A percentile compares a stretch with the other conserved stretches of the same genome.
Conservation (phyloP, 1,284 basidiomycete genomes). For the Cerrena zonata region DNA sequence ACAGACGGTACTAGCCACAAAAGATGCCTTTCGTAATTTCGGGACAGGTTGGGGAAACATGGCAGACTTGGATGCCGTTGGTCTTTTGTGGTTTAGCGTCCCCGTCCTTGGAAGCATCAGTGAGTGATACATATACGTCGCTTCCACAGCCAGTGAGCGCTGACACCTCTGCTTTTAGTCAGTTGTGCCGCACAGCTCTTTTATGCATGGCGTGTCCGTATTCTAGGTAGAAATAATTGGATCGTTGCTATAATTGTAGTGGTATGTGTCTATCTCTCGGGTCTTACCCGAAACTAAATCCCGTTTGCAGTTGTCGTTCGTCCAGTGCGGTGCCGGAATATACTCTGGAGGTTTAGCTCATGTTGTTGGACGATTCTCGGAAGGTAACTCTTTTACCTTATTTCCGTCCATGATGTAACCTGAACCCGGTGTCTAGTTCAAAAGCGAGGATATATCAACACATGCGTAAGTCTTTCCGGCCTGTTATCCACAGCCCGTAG, state of each 20-base stretch:
- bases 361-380: not conserved
- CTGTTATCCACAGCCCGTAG: not conserved
- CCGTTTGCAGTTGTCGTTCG: constrained; percentile 13
- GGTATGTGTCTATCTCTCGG: constrained; percentile 3
- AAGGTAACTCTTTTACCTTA: not conserved
- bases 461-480: not conserved
- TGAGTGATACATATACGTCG: constrained; percentile 10
- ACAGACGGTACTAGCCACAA: constrained; percentile 1
- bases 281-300: not conserved
- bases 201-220: constrained; percentile 22
- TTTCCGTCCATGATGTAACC: not conserved
- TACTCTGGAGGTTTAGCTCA: not conserved
- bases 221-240: constrained; percentile 10
- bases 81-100: constrained; percentile 23
- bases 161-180: constrained; percentile 12
- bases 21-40: constrained; percentile 19
- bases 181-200: constrained; percentile 24
- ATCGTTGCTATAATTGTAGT: constrained; percentile 4
- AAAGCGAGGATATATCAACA: not conserved
- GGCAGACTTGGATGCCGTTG: constrained; percentile 16
- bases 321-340: constrained; percentile 11
- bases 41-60: constrained; percentile 23
- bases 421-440: not conserved
- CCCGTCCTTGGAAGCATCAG: constrained; percentile 22
- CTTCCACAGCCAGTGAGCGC: not conserved